Evolutionary conservation across 805 yeast genomes (phyloP).

Genomic region (Pichia kluyveri): DNA sequence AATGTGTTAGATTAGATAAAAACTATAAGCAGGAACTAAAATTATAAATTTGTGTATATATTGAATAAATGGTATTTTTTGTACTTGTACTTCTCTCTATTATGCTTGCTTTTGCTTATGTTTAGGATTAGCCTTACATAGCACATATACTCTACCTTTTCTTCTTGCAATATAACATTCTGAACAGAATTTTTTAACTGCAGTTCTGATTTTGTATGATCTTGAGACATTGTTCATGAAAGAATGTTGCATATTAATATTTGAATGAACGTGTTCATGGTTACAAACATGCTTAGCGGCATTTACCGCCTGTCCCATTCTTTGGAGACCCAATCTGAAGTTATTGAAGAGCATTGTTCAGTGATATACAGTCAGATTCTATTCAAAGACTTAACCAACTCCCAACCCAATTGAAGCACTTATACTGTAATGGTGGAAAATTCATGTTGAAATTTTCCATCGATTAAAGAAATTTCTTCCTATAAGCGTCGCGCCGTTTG

Average conservation of each 20-base stretch:
- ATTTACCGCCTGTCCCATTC: conserved; percentile 9
- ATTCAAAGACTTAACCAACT: too few relatives aligned
- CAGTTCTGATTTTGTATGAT: conserved; percentile 84
- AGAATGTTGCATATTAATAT: conserved; percentile 6
- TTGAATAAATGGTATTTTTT: background rate
- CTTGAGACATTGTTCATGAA: conserved; percentile 30
- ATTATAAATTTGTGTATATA: too few relatives aligned
- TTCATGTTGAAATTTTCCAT: background rate
- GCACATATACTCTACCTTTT: conserved; percentile 88
- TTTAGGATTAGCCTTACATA: conserved; percentile 86
- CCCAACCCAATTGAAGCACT: too few relatives aligned
- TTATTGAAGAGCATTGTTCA: conserved; percentile 16
- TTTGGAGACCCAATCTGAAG: conserved; percentile 20
- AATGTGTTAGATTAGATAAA: background rate
- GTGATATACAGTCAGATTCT: background rate
- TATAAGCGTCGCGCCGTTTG: background rate
- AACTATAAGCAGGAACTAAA: conserved; percentile 5
- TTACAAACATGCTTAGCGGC: conserved; percentile 5
- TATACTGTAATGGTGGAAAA: background rate
- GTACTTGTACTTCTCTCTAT: background rate
- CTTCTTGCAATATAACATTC: conserved; percentile 91
- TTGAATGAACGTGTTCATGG: conserved; percentile 5
- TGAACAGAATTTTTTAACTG: conserved; percentile 88
- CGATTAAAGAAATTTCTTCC: too few relatives aligned
- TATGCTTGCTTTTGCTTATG: conserved; percentile 91